phyloP scores from a whole-genome alignment of 106 monocot genomes.

The Platanthera zijinensis region DNA sequence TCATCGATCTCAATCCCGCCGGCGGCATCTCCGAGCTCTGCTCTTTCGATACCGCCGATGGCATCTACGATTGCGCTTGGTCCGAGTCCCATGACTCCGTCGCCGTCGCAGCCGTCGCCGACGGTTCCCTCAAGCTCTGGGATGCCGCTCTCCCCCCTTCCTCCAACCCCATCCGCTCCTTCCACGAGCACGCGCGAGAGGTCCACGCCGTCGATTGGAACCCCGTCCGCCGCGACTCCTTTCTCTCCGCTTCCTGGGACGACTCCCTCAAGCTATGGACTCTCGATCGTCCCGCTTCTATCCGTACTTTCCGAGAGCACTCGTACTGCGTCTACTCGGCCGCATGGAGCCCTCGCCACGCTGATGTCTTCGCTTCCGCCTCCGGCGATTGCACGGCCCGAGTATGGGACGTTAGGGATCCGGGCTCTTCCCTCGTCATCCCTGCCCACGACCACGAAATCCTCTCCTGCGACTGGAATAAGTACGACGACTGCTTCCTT shows the following conservation, averaged over 20 bases:
- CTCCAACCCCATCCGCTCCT: slow-evolving; percentile 66
- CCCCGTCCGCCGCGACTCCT: slow-evolving; percentile 88
- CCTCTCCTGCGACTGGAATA: slow-evolving; percentile 87
- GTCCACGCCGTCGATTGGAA: slow-evolving; percentile 90
- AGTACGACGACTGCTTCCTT: slow-evolving; percentile 77
- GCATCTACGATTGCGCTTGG: slow-evolving; percentile 65
- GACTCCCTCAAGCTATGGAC: slow-evolving; percentile 92
- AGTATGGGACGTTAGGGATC: slow-evolving; percentile 92
- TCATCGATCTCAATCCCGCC: slow-evolving; percentile 71
- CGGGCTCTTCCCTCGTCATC: slow-evolving; percentile 50
- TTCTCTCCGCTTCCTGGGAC: slow-evolving; percentile 91
- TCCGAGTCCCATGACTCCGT: slow-evolving; percentile 71
- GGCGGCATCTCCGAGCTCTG: slow-evolving; percentile 27
- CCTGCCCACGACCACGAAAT: slow-evolving; percentile 92
- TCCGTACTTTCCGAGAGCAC: slow-evolving; percentile 92
- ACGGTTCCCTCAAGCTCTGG: slow-evolving; percentile 93
- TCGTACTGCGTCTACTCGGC: slow-evolving; percentile 88
- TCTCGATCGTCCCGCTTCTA: slow-evolving; percentile 54
- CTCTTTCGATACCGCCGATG: slow-evolving; percentile 62
- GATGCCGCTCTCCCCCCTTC: slow-evolving; percentile 61
- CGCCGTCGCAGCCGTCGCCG: slow-evolving; percentile 55
- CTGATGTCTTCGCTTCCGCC: slow-evolving; percentile 85
- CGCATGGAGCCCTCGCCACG: slow-evolving; percentile 77
- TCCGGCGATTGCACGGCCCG: slow-evolving; percentile 81
- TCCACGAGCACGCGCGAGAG: slow-evolving; percentile 88